Conservation (phyloP, 2,329 filamentous ascomycete genomes). For the Fusarium musae region DNA sequence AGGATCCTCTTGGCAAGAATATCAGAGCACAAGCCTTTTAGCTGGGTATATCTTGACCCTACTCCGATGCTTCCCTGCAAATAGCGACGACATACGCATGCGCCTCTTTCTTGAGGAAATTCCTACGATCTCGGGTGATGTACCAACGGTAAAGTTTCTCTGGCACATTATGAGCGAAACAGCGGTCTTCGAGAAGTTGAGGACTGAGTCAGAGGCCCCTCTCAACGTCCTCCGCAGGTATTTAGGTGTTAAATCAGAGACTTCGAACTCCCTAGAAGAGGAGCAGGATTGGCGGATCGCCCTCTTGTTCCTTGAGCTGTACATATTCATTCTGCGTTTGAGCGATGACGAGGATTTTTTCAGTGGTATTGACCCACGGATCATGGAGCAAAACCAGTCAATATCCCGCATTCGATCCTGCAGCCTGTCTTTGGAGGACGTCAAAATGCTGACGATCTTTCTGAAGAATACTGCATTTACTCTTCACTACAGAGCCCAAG, state of each 20-base stretch:
- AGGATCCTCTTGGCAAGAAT: slow-evolving; percentile 46
- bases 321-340: slow-evolving; percentile 89
- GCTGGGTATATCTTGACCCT: slow-evolving; percentile 89
- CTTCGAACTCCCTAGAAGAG: slow-evolving; percentile 39
- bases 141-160: slow-evolving; percentile 73
- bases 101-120: slow-evolving; percentile 77
- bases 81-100: slow-evolving; percentile 92
- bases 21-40: slow-evolving; percentile 69
- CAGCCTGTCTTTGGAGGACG: slow-evolving; percentile 75
- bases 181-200: slow-evolving; percentile 50
- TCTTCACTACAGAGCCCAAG: slow-evolving; percentile 83
- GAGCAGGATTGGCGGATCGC: slow-evolving; percentile 84
- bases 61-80: slow-evolving; percentile 82
- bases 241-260: slow-evolving; percentile 44
- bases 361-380: slow-evolving; percentile 60
- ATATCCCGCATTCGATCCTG: slow-evolving; percentile 67
- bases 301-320: slow-evolving; percentile 91
- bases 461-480: slow-evolving; percentile 92
- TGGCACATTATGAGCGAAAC: slow-evolving; percentile 73
- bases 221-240: slow-evolving; percentile 48
- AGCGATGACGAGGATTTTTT: slow-evolving; percentile 98
- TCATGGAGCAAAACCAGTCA: slow-evolving; percentile 52
- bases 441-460: slow-evolving; percentile 81
- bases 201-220: slow-evolving; percentile 45
- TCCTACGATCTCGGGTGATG: slow-evolving; percentile 62